These are phyloP conservation scores for Castanea sativa DNA, from an alignment of 306 rosid genomes.

Conservation along the genomic window DNA sequence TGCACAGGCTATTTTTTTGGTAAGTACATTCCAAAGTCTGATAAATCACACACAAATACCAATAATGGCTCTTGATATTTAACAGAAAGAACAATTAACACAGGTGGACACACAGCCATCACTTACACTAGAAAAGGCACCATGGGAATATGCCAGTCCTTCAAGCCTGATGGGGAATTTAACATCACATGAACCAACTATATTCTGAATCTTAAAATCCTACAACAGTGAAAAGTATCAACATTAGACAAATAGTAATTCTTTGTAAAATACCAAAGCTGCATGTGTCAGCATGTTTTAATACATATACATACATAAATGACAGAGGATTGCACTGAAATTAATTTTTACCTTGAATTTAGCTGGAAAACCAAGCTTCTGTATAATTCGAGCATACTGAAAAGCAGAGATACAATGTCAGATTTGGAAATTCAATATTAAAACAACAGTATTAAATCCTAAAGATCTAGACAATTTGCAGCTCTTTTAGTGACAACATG, in stretches of 20 bases:
- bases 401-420: constrained; percentile 20
- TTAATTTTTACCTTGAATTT: constrained; percentile 64
- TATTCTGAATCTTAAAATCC: constrained; percentile 93
- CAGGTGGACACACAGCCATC: not conserved
- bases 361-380: constrained; percentile 85
- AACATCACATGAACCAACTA: constrained; percentile 90
- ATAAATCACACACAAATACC: not conserved
- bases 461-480: not conserved
- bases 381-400: constrained; percentile 95
- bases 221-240: constrained; percentile 12
- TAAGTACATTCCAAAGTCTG: not conserved
- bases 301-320: too few relatives aligned
- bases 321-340: not conserved
- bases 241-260: not conserved
- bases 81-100: not conserved
- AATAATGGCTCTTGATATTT: not conserved
- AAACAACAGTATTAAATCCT: not conserved
- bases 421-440: constrained; percentile 6
- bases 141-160: constrained; percentile 88
- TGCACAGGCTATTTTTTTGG: not conserved
- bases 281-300: not conserved
- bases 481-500: too few relatives aligned
- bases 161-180: constrained; percentile 92
- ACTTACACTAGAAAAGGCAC: constrained; percentile 91
- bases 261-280: not conserved